phyloP scores from a whole-genome alignment of 2,329 filamentous ascomycete genomes.

The Venturia nashicola region DNA sequence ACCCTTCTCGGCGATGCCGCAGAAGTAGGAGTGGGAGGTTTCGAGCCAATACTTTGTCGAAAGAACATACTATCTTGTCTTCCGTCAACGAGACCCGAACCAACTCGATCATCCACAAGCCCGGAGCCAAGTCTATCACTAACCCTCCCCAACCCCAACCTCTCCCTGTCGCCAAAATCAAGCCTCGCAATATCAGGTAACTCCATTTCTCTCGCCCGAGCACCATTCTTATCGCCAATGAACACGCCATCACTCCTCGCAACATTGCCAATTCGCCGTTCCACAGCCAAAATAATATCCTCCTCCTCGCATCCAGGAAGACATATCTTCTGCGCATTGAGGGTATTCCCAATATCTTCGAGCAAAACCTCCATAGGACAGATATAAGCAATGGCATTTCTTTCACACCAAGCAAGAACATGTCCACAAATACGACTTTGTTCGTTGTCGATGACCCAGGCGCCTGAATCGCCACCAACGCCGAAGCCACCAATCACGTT shows the following conservation, averaged over 20 bases:
- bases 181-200: constrained; percentile 6
- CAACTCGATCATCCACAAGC: neutral
- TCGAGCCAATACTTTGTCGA: neutral
- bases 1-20: neutral
- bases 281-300: neutral
- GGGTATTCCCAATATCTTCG: constrained; percentile 68
- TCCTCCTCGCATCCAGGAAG: constrained; percentile 45
- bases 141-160: constrained; percentile 2
- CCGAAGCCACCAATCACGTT: constrained; percentile 48
- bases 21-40: neutral
- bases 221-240: neutral
- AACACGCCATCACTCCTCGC: neutral
- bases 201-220: neutral
- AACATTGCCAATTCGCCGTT: neutral
- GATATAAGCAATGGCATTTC: constrained; percentile 76
- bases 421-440: constrained; percentile 78
- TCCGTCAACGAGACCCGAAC: neutral
- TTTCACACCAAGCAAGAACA: constrained; percentile 75
- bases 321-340: constrained; percentile 57
- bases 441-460: constrained; percentile 77
- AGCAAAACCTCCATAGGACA: constrained; percentile 89
- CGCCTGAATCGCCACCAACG: constrained; percentile 81
- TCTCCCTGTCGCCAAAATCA: constrained; percentile 3
- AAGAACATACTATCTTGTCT: constrained; percentile 1
- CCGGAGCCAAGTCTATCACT: neutral